Conservation (phyloP, 352 stramenopile genomes). For the Phytophthora tubulina region DNA sequence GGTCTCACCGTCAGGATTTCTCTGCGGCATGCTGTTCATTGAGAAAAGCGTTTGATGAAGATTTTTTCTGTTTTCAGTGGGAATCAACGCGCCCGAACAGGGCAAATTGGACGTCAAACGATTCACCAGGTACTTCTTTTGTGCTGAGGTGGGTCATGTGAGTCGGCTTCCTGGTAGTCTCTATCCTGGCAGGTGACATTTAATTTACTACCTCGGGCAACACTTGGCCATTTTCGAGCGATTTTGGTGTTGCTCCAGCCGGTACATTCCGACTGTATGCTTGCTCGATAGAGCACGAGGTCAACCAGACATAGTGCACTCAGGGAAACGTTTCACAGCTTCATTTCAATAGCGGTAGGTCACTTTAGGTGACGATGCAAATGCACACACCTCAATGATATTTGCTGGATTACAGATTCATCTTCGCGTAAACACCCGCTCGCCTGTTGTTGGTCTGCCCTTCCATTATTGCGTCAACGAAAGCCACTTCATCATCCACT, state of each 20-base stretch:
- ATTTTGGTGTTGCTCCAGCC: no score
- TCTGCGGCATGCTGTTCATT: conserved; percentile 66
- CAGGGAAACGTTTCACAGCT: background rate
- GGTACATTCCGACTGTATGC: no score
- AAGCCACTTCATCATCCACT: conserved; percentile 1
- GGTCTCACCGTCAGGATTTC: conserved; percentile 52
- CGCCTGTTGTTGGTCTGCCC: background rate
- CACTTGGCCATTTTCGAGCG: no score
- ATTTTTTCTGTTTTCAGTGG: background rate
- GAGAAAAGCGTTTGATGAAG: conserved; percentile 50
- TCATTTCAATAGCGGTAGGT: background rate
- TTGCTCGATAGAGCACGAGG: no score
- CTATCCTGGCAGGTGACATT: background rate
- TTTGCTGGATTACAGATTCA: background rate
- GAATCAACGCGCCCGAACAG: background rate
- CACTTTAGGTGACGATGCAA: background rate
- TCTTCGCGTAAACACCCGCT: conserved; percentile 7
- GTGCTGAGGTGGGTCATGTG: background rate
- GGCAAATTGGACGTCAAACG: background rate
- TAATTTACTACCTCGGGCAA: background rate
- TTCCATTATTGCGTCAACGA: conserved; percentile 6
- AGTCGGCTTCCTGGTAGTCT: background rate
- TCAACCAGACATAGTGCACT: background rate
- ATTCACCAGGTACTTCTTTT: background rate
- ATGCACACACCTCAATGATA: background rate